These are phyloP conservation scores for Aspergillus phoenicis DNA, from an alignment of 2,329 filamentous ascomycete species.

Conservation along the genomic window DNA sequence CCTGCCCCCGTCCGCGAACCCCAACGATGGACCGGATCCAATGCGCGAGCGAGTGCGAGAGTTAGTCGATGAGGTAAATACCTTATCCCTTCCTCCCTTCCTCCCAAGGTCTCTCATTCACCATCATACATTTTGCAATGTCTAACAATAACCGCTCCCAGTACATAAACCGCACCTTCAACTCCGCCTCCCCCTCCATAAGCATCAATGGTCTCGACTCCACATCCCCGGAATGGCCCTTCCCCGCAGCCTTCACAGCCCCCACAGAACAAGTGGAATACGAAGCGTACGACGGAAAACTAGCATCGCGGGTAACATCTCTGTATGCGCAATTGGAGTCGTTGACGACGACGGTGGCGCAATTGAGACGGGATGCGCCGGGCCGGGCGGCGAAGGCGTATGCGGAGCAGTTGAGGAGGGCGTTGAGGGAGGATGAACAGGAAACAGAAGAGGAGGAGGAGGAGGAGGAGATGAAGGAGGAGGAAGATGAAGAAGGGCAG, in stretches of 20 bases:
- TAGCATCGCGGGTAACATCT: constrained; percentile 46
- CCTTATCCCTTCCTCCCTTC: neutral
- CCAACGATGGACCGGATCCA: constrained; percentile 42
- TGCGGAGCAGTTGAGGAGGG: constrained; percentile 36
- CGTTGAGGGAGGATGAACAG: constrained; percentile 45
- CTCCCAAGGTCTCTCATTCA: too few species aligned
- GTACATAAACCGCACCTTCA: constrained; percentile 51
- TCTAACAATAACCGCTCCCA: constrained; percentile 19
- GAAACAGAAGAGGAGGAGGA: constrained; percentile 48
- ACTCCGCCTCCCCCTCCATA: constrained; percentile 47
- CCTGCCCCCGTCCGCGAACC: constrained; percentile 48
- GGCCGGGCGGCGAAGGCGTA: constrained; percentile 44
- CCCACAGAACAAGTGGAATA: constrained; percentile 50
- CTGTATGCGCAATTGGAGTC: constrained; percentile 53
- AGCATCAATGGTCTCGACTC: constrained; percentile 52
- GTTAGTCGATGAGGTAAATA: constrained; percentile 43
- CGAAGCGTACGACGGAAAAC: constrained; percentile 48
- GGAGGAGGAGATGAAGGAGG: constrained; percentile 20
- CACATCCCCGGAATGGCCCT: constrained; percentile 34
- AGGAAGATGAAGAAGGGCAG: neutral
- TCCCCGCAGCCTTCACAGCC: constrained; percentile 37
- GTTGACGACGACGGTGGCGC: constrained; percentile 50
- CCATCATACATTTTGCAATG: neutral
- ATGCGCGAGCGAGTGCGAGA: constrained; percentile 48
- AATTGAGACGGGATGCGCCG: constrained; percentile 50